These are phyloP conservation scores for Lactarius sanguifluus DNA, from an alignment of 768 basidiomycete species.

Conservation along the genomic window DNA sequence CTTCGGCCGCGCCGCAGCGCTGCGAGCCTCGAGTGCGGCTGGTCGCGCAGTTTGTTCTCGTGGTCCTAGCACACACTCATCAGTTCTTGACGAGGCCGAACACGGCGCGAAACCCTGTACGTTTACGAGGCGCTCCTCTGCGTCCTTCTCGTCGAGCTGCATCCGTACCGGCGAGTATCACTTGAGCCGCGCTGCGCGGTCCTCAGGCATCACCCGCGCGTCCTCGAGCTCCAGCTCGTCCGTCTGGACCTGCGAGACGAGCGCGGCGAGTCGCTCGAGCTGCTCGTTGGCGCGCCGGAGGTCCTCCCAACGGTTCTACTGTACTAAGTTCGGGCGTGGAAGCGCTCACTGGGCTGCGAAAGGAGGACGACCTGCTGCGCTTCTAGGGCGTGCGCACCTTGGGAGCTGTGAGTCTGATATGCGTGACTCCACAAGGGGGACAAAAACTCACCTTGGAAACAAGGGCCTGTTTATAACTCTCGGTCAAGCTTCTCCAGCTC, in stretches of 20 bases:
- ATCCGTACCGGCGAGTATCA: constrained; percentile 46
- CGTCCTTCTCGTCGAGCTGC: constrained; percentile 76
- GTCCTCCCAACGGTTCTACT: too few relatives aligned
- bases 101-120: constrained; percentile 39
- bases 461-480: constrained; percentile 58
- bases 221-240: constrained; percentile 52
- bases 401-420: background rate
- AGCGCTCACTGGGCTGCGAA: constrained; percentile 45
- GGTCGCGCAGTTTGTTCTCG: constrained; percentile 65
- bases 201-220: too few relatives aligned
- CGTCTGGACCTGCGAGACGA: constrained; percentile 54
- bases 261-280: constrained; percentile 59
- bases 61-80: constrained; percentile 47
- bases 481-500: constrained; percentile 62
- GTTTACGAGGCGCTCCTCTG: constrained; percentile 63
- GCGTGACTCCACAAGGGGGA: constrained; percentile 11
- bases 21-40: constrained; percentile 60
- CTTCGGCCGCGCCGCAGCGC: constrained; percentile 43
- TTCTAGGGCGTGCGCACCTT: constrained; percentile 51
- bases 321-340: too few relatives aligned
- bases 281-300: constrained; percentile 54
- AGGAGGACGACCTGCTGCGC: constrained; percentile 54
- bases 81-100: constrained; percentile 1
- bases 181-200: too few relatives aligned
- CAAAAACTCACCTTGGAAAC: constrained; percentile 53